Conservation (phyloP, 164 flowering plant species). For the Kalanchoe fedtschenkoi region DNA sequence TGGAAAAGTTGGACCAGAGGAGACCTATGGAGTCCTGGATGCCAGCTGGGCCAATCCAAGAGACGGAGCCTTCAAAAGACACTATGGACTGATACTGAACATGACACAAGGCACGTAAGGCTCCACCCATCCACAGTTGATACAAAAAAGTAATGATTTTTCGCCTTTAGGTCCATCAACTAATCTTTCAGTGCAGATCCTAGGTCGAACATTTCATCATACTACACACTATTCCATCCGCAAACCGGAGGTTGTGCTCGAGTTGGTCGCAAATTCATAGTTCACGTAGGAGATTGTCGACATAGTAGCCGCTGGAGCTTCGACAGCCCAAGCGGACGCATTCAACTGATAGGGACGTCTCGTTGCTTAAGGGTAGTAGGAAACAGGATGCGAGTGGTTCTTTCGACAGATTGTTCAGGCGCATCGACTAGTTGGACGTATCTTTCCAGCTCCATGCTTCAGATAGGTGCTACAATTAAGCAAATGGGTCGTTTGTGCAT, state of each 20-base stretch:
- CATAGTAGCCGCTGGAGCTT: neutral
- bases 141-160: neutral
- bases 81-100: neutral
- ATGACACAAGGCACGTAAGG: neutral
- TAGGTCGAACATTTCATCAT: neutral
- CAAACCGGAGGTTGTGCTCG: neutral
- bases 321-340: neutral
- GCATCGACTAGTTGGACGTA: neutral
- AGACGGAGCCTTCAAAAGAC: neutral
- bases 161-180: neutral
- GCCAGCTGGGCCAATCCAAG: neutral
- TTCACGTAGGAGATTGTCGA: conserved; percentile 1
- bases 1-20: conserved; percentile 18
- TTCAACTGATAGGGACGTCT: conserved; percentile 1
- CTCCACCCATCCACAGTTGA: neutral
- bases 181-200: conserved; percentile 1
- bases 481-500: neutral
- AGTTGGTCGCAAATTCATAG: neutral
- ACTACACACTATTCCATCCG: neutral
- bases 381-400: neutral
- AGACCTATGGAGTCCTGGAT: conserved; percentile 30
- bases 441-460: neutral
- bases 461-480: neutral
- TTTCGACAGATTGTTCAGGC: neutral
- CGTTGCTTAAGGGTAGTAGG: neutral